Base-by-base conservation (phyloP, 345 rosid genomes). In the Heritiera fomes region DNA sequence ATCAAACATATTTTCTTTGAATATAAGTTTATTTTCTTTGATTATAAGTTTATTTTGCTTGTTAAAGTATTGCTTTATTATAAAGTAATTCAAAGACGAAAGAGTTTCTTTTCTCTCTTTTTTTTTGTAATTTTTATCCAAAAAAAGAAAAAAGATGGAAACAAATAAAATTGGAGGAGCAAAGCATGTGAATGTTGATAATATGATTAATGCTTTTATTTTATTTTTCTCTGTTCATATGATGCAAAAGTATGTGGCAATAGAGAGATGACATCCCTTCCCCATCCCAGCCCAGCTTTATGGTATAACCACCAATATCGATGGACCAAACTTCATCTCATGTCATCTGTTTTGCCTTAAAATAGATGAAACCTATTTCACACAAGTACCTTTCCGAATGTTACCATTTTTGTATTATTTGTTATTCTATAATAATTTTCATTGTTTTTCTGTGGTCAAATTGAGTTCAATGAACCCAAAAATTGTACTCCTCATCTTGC, bases 181-280 rank as follows among this genome's bases (percentile, higher is more conserved):
- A 68, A 68, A 18, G 8, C 73, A 20, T 68, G 53, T 68, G 30
- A 43, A 43, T 45, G 53, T 68, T 43, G 34, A 68, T 66, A 14
- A 34, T 2, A 66, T 66, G 5, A 18, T 56, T 49, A 65, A 63
- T 11, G 32, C n/a, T 64, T 65, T 13, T 34, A 0, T 64, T 65
- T 13, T 34, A 0, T 65, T 14, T 80, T 10, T 43, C 7, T 49
- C 28, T 73, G 0, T 17, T 43, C 34, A 10, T 4, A 2, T 20
- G 85, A 80, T 61, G 82, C 82, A 56, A 20, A 77, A 76, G 84
- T 80, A 69, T 69, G 82, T 74, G 89, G 86, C 71, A 71, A 81
- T 38, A 61, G 80, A 71, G 69, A 41, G 4, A 41, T 34, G 1
- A 0, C 41, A 38, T 28, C 64, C 53, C 28, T 23, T 23, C 28